These are phyloP conservation scores for Citrus medica DNA, from an alignment of 345 rosid genomes.

Conservation along the genomic window DNA sequence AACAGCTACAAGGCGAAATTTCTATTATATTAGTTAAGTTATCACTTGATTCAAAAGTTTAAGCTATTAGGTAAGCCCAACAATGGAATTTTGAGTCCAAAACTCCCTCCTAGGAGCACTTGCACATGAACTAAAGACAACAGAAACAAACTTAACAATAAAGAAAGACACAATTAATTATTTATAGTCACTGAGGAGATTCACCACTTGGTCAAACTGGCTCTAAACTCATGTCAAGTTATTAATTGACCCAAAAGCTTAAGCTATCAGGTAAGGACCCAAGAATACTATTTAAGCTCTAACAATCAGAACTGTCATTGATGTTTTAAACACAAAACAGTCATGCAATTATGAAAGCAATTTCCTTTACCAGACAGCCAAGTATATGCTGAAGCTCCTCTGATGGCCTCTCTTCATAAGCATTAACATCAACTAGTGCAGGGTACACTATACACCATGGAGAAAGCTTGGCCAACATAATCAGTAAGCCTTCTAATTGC, in stretches of 20 bases:
- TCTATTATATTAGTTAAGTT: not conserved
- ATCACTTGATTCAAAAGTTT: not conserved
- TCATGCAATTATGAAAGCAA: slow-evolving; percentile 2
- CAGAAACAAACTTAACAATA: not conserved
- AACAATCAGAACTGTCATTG: not conserved
- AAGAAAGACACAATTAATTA: not conserved
- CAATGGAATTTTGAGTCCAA: not conserved
- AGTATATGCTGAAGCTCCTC: slow-evolving; percentile 80
- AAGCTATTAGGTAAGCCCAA: not conserved
- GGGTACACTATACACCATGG: slow-evolving; percentile 93
- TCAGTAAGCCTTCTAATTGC: slow-evolving; percentile 73
- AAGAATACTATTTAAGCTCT: not conserved
- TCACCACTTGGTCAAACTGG: not conserved
- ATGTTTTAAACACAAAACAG: not conserved
- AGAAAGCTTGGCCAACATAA: slow-evolving; percentile 75
- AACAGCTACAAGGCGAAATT: not conserved
- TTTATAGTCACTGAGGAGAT: not conserved
- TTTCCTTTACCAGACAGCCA: slow-evolving; percentile 68
- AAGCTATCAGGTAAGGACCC: not conserved
- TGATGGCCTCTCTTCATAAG: slow-evolving; percentile 62
- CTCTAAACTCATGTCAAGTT: not conserved
- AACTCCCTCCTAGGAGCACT: not conserved
- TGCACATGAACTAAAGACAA: not conserved
- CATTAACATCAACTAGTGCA: slow-evolving; percentile 77
- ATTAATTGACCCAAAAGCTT: not conserved